Evolutionary conservation across 2,329 filamentous ascomycete species (phyloP).

Genomic region (Gnomoniopsis sp.): DNA sequence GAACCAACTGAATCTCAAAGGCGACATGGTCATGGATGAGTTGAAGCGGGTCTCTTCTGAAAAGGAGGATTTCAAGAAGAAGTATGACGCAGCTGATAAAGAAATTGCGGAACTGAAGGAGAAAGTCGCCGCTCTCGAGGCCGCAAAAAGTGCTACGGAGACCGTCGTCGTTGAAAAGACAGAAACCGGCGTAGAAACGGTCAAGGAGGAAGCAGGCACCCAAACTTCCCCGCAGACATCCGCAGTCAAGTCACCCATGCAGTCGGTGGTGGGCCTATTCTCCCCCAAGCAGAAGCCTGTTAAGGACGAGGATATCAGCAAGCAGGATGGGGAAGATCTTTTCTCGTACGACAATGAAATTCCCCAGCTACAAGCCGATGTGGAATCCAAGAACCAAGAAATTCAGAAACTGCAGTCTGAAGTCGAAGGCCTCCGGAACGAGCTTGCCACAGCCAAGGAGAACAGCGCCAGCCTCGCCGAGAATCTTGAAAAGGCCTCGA

Average conservation of each 20-base stretch:
- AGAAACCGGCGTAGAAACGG: constrained; percentile 18
- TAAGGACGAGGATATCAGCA: constrained; percentile 29
- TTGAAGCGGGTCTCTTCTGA: constrained; percentile 82
- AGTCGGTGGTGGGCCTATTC: constrained; percentile 46
- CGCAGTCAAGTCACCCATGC: constrained; percentile 42
- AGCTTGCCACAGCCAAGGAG: constrained; percentile 69
- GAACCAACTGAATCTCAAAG: constrained; percentile 78
- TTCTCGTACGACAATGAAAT: constrained; percentile 92
- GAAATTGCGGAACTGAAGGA: constrained; percentile 34
- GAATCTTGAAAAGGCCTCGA: constrained; percentile 64
- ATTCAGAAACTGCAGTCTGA: constrained; percentile 68
- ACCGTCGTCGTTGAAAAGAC: constrained; percentile 30
- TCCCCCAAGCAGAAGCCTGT: constrained; percentile 43
- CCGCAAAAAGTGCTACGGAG: constrained; percentile 25
- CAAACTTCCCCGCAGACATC: constrained; percentile 24
- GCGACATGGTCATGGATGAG: constrained; percentile 92
- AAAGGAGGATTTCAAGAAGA: constrained; percentile 75
- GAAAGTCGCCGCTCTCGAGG: constrained; percentile 51
- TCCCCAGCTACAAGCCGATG: constrained; percentile 72
- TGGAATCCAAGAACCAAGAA: constrained; percentile 67
- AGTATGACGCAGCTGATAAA: constrained; percentile 56
- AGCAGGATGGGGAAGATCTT: constrained; percentile 62
- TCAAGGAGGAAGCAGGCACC: constrained; percentile 24
- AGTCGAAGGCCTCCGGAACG: constrained; percentile 64
- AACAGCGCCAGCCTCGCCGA: constrained; percentile 63